Evolutionary conservation across 306 rosid genomes (phyloP), one percentile per base, ranked within the genome.

Genomic region (Vigna hirtella): DNA sequence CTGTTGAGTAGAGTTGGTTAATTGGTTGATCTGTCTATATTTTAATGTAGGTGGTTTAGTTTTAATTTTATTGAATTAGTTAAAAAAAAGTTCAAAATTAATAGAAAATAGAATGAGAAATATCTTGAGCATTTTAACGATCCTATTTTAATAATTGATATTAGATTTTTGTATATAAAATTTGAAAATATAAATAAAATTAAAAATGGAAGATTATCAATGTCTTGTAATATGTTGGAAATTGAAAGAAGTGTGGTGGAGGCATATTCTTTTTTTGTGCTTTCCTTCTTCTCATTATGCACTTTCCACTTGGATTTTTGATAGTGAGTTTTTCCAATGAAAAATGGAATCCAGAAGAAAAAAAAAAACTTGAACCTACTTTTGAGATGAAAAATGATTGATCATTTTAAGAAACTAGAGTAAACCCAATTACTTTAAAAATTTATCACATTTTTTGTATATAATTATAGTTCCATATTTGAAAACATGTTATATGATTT

Each of bases 251-350:
- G 4, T 30, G 5, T 30, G 34, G 34, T 30, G 12, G 26, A 52
- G 26, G 4, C 30, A 64, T 65, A 76, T 74, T 61, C 70, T 30
- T 30, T 17, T 61, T 45, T 72, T 13, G 47, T 34, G n/a, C 18
- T 34, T 53, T 38, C 45, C 47, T 57, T 7, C 47, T 32, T 4
- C 6, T 69, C 45, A 1, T 38, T 42, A 40, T 56, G 42, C 55
- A 13, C 56, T 73, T 73, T 73, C 11, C 52, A 18, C 67, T 56
- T 4, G 67, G 6, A 73, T 40, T 56, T 15, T 16, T 32, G 1
- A 40, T 40, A 26, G 51, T 66, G 45, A 42, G 68, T 42, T 74
- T 58, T 13, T 56, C 26, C 17, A 6, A 26, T 12, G 66, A 59
- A 59, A 59, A 28, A 12, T 12, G 28, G 2, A 55, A 55, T 14